Percentiles rank a stretch among this genome's conserved stretches.
Evolutionary conservation across 345 rosid species (phyloP).

Genomic region (Syzygium grande): DNA sequence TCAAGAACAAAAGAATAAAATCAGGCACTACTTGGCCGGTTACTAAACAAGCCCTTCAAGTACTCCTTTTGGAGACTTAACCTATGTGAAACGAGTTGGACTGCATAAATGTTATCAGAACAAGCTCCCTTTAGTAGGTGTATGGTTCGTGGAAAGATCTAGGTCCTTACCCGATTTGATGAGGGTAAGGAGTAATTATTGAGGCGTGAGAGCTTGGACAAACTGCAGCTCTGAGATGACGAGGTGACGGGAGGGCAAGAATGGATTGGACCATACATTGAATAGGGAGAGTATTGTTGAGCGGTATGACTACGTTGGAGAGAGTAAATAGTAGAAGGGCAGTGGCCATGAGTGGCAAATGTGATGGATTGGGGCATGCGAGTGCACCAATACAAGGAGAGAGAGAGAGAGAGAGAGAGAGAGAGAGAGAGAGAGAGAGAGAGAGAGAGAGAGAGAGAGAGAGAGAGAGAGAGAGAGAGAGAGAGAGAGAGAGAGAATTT

Average conservation of each 20-base stretch:
- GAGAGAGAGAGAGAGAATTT: neutral
- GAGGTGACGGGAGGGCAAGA: too few species aligned
- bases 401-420: too few species aligned
- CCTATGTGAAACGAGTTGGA: neutral
- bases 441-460: too few species aligned
- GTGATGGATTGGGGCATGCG: neutral
- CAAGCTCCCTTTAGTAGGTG: neutral
- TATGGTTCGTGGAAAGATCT: neutral
- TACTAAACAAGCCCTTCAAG: neutral
- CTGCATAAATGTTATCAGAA: neutral
- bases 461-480: too few species aligned
- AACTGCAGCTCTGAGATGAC: accelerated
- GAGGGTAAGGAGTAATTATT: neutral
- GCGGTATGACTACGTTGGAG: too few species aligned
- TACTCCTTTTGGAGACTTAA: neutral
- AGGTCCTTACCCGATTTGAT: neutral
- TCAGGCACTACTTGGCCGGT: too few species aligned
- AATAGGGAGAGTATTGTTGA: too few species aligned
- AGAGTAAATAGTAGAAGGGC: too few species aligned
- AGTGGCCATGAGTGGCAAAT: neutral
- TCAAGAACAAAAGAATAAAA: too few species aligned
- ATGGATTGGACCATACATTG: too few species aligned
- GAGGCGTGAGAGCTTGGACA: neutral
- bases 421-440: too few species aligned
- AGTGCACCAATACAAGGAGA: neutral